A percentile compares a stretch with the other conserved stretches of the same genome.
phyloP scores from a whole-genome alignment of 305 asterid species.

The Fraxinus nigra region DNA sequence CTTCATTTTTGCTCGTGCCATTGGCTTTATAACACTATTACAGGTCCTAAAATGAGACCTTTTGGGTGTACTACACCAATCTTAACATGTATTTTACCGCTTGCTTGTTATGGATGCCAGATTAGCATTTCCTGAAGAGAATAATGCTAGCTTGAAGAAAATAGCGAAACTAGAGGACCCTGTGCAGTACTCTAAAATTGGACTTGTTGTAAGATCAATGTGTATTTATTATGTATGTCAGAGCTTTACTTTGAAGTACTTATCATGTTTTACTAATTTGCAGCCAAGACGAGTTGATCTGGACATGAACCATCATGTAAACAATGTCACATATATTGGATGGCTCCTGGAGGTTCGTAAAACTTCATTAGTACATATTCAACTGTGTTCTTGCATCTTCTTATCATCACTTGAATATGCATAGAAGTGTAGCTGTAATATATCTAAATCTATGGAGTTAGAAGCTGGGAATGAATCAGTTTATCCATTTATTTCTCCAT shows the following conservation, averaged over 20 bases:
- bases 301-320: conserved; percentile 95
- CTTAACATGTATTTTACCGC: neutral
- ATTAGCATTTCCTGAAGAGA: conserved; percentile 88
- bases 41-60: neutral
- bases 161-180: conserved; percentile 64
- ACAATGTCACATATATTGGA: conserved; percentile 91
- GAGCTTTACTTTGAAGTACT: conserved; percentile 5
- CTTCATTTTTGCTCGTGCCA: neutral
- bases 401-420: neutral
- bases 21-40: neutral
- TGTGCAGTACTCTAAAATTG: conserved; percentile 49
- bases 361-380: conserved; percentile 13
- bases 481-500: neutral
- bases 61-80: neutral
- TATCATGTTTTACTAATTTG: conserved; percentile 7
- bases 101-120: conserved; percentile 41
- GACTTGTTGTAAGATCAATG: conserved; percentile 59
- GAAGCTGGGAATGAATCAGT: neutral
- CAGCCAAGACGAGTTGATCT: conserved; percentile 95
- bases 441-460: neutral
- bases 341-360: conserved; percentile 92
- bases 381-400: neutral
- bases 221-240: neutral
- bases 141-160: conserved; percentile 86
- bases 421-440: neutral